Evolutionary conservation across 768 basidiomycete species (phyloP).

Genomic region (Rhodotorula kratochvilovae): DNA sequence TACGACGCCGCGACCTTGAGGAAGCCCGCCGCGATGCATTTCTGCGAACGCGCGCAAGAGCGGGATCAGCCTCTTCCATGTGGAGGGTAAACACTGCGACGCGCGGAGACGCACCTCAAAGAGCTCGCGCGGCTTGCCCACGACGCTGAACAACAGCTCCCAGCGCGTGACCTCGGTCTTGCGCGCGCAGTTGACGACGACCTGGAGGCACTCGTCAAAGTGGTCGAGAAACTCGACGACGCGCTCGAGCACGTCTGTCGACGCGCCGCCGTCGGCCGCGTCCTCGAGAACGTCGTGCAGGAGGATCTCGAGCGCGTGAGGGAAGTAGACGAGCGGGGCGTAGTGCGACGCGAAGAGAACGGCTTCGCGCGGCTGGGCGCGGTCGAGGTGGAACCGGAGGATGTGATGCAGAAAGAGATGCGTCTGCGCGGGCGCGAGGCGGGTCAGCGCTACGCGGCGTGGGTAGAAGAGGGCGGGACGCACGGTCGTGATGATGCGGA

Average conservation of each 20-base stretch:
- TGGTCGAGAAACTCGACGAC: slow-evolving; percentile 90
- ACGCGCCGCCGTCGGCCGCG: slow-evolving; percentile 53
- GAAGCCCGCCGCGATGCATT: slow-evolving; percentile 65
- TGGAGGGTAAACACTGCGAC: too few relatives aligned
- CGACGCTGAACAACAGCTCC: slow-evolving; percentile 79
- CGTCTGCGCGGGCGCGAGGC: slow-evolving; percentile 55
- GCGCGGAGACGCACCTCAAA: slow-evolving; percentile 68
- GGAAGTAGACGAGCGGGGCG: slow-evolving; percentile 81
- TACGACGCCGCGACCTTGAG: slow-evolving; percentile 88
- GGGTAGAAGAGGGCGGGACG: too few relatives aligned
- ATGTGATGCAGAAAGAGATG: slow-evolving; percentile 92
- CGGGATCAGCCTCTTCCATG: too few relatives aligned
- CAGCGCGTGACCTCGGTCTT: slow-evolving; percentile 93
- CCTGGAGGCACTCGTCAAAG: slow-evolving; percentile 83
- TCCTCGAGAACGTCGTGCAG: slow-evolving; percentile 89
- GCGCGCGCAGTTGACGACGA: slow-evolving; percentile 90
- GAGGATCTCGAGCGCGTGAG: slow-evolving; percentile 88
- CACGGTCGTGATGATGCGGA: slow-evolving; percentile 81
- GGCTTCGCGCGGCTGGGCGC: slow-evolving; percentile 62
- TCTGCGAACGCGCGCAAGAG: slow-evolving; percentile 52
- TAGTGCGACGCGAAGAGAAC: slow-evolving; percentile 82
- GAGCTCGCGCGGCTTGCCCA: slow-evolving; percentile 80
- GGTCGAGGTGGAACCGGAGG: slow-evolving; percentile 72
- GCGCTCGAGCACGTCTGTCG: slow-evolving; percentile 54
- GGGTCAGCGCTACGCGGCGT: too few relatives aligned